A percentile compares a stretch with the other conserved stretches of the same genome.
These are phyloP conservation scores for Colletotrichum shisoi DNA, from an alignment of 2,329 filamentous ascomycete species.

Conservation along the genomic window DNA sequence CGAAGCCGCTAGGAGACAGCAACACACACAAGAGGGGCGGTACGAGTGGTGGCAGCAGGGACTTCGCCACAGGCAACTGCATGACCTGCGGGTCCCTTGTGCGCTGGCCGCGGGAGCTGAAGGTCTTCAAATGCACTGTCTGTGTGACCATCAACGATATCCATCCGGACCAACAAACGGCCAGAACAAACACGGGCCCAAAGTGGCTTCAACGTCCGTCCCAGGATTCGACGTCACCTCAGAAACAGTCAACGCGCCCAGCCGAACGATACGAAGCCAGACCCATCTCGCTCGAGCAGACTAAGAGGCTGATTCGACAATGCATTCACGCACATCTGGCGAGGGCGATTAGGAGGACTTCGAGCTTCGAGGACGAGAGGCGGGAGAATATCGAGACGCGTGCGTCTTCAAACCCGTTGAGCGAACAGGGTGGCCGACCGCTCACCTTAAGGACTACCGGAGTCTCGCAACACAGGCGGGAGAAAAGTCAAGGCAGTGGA, in stretches of 20 bases:
- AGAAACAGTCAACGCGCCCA: conserved; percentile 23
- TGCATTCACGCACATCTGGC: conserved; percentile 52
- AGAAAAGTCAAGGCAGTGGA: conserved; percentile 25
- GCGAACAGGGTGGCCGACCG: conserved; percentile 16
- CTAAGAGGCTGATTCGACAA: conserved; percentile 58
- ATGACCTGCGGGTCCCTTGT: conserved; percentile 86
- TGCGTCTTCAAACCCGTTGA: not conserved
- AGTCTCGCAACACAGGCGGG: conserved; percentile 19
- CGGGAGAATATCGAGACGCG: conserved; percentile 10
- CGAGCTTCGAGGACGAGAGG: conserved; percentile 36
- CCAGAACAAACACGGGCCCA: conserved; percentile 29
- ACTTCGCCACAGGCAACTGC: conserved; percentile 76
- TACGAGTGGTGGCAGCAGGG: conserved; percentile 53
- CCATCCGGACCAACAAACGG: conserved; percentile 23
- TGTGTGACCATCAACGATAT: conserved; percentile 88
- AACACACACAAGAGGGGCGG: conserved; percentile 49
- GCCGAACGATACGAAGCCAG: conserved; percentile 32
- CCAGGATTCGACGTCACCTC: conserved; percentile 35
- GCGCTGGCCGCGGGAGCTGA: conserved; percentile 77
- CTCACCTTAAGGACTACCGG: conserved; percentile 6
- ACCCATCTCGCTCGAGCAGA: conserved; percentile 66
- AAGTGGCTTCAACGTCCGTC: conserved; percentile 38
- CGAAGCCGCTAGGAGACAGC: conserved; percentile 44
- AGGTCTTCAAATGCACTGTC: conserved; percentile 81
- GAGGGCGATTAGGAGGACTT: conserved; percentile 43